Evolutionary conservation across 108 stramenopile species (phyloP).

Genomic region (Cylindrotheca fusiformis): DNA sequence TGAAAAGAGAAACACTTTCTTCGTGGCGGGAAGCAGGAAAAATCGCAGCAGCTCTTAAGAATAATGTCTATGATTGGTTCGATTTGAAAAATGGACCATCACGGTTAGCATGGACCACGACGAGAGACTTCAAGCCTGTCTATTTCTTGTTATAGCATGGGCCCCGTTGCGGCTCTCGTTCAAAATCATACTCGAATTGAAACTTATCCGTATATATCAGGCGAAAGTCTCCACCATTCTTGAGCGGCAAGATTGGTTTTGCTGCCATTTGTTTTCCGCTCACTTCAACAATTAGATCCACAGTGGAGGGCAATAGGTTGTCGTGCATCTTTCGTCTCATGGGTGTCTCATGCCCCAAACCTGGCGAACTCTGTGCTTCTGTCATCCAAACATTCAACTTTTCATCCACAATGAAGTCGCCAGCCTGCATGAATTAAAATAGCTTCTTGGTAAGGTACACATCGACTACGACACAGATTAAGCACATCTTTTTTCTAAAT

Average conservation of each 20-base stretch:
- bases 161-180: neutral
- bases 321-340: constrained; percentile 4
- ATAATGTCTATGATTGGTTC: neutral
- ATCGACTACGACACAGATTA: too few relatives aligned
- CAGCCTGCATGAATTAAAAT: neutral
- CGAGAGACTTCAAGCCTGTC: too few relatives aligned
- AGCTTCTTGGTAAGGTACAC: too few relatives aligned
- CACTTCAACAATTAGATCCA: constrained; percentile 8
- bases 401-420: constrained; percentile 23
- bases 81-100: too few relatives aligned
- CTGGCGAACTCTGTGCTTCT: constrained; percentile 9
- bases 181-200: neutral
- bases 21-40: neutral
- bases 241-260: neutral
- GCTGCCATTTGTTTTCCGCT: neutral
- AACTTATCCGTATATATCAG: constrained; percentile 1
- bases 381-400: constrained; percentile 22
- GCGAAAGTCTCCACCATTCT: neutral
- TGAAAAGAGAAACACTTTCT: neutral
- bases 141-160: too few relatives aligned
- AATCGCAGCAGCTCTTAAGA: neutral
- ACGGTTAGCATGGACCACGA: too few relatives aligned
- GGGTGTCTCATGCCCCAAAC: neutral
- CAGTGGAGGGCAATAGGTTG: constrained; percentile 5
- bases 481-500: too few relatives aligned